These are phyloP conservation scores for Avena atlantica DNA, from an alignment of 176 grass and related monocot species.

Conservation along the genomic window DNA sequence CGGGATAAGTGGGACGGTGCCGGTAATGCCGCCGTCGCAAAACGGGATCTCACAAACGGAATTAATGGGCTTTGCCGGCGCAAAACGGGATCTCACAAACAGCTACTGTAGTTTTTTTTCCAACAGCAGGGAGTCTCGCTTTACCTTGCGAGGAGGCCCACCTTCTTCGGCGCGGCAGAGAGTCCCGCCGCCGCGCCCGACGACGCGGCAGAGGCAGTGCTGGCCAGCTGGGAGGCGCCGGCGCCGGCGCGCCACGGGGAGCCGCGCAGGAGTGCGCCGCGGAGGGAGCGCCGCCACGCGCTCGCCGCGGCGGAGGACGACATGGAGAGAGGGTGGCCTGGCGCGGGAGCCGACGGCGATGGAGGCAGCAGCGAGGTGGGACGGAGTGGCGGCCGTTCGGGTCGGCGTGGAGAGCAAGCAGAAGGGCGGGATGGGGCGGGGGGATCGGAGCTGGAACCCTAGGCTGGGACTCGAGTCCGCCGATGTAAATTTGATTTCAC, in stretches of 20 bases:
- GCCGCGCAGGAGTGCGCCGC: slow-evolving; percentile 43
- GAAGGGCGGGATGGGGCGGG: background rate
- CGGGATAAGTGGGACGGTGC: no score
- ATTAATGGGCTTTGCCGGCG: no score
- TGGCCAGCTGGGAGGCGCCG: slow-evolving; percentile 34
- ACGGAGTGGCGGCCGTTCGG: background rate
- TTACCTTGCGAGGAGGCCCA: slow-evolving; percentile 72
- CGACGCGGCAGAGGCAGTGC: slow-evolving; percentile 19
- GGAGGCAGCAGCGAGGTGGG: background rate
- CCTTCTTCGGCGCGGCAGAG: slow-evolving; percentile 47
- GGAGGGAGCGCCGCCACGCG: slow-evolving; percentile 61
- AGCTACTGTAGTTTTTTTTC: no score
- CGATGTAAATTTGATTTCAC: no score
- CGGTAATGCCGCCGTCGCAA: no score
- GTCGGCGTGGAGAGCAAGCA: slow-evolving; percentile 44
- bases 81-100: no score
- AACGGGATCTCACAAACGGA: no score
- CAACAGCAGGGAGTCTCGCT: background rate
- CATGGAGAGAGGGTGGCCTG: slow-evolving; percentile 3
- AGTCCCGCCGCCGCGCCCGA: slow-evolving; percentile 27
- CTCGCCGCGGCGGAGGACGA: slow-evolving; percentile 39
- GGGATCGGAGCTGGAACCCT: no score
- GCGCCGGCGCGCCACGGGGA: slow-evolving; percentile 26
- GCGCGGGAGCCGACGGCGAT: background rate
- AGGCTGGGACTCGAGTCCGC: no score